phyloP scores from a whole-genome alignment of 225 moss, liverwort and hornwort species.

The Neckera pumila region DNA sequence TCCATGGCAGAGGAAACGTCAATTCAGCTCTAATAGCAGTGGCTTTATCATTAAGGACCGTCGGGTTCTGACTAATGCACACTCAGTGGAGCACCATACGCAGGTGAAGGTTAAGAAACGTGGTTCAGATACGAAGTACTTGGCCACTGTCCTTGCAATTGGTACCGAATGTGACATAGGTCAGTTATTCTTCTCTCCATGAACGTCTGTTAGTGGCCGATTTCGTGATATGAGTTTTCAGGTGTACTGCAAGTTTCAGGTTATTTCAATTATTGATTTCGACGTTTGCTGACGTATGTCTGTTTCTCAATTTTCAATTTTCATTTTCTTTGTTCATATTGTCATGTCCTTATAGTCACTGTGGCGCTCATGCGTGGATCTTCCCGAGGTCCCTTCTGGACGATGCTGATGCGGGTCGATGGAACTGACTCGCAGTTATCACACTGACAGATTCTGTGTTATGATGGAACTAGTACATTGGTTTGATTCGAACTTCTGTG shows the following conservation, averaged over 20 bases:
- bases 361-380: not conserved
- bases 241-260: not conserved
- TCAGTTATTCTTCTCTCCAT: slow-evolving; percentile 15
- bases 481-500: not conserved
- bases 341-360: not conserved
- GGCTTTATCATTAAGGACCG: slow-evolving; percentile 91
- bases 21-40: slow-evolving; percentile 95
- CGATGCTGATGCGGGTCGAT: not conserved
- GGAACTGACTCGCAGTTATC: not conserved
- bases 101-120: slow-evolving; percentile 99
- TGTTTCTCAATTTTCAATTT: not conserved
- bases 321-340: not conserved
- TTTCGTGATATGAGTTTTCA: not conserved
- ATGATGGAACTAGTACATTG: not conserved
- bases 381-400: not conserved
- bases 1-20: slow-evolving; percentile 97
- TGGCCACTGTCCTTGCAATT: slow-evolving; percentile 96
- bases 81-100: slow-evolving; percentile 98
- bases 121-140: slow-evolving; percentile 93
- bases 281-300: not conserved
- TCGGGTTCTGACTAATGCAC: slow-evolving; percentile 91
- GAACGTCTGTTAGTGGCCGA: not conserved
- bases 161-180: slow-evolving; percentile 99
- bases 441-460: not conserved
- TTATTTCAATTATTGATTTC: not conserved